A percentile compares a stretch with the other conserved stretches of the same genome.
Evolutionary conservation across 2,329 filamentous ascomycete species (phyloP).

Genomic region (Cadophora gregata): DNA sequence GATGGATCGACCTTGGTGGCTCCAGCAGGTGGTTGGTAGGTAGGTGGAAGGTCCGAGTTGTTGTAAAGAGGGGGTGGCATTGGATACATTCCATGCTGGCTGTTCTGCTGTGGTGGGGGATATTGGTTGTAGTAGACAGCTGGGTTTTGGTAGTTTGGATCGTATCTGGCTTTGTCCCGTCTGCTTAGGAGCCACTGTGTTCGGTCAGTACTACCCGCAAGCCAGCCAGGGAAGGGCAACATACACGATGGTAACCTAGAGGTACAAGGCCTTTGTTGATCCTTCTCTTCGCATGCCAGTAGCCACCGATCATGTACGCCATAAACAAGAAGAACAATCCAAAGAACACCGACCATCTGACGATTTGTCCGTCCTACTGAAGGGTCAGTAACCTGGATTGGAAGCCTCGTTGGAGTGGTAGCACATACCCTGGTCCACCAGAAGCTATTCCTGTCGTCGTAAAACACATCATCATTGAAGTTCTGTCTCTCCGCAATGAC

Average conservation of each 20-base stretch:
- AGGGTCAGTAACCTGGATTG: background rate
- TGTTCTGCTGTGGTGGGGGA: constrained; percentile 37
- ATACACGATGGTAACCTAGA: constrained; percentile 72
- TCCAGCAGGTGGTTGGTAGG: constrained; percentile 59
- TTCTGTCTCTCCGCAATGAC: constrained; percentile 28
- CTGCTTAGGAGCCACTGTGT: constrained; percentile 43
- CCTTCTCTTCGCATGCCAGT: constrained; percentile 71
- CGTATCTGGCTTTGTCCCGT: constrained; percentile 40
- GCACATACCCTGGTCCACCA: constrained; percentile 49
- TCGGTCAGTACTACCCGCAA: constrained; percentile 29
- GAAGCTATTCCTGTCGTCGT: constrained; percentile 45
- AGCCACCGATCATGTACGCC: constrained; percentile 69
- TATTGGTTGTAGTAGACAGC: constrained; percentile 50
- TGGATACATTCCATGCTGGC: constrained; percentile 55
- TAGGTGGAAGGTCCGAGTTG: constrained; percentile 55
- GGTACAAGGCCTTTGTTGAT: constrained; percentile 70
- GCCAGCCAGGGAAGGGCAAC: constrained; percentile 36
- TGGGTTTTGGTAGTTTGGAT: constrained; percentile 55
- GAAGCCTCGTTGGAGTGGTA: background rate
- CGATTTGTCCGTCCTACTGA: constrained; percentile 45
- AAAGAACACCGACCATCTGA: constrained; percentile 76
- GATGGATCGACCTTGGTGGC: constrained; percentile 60
- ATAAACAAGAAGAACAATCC: constrained; percentile 63
- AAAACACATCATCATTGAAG: constrained; percentile 26
- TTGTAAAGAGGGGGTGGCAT: constrained; percentile 64